These are phyloP conservation scores for Penicillium sp. DNA, from an alignment of 2,329 filamentous ascomycete genomes.

Conservation along the genomic window DNA sequence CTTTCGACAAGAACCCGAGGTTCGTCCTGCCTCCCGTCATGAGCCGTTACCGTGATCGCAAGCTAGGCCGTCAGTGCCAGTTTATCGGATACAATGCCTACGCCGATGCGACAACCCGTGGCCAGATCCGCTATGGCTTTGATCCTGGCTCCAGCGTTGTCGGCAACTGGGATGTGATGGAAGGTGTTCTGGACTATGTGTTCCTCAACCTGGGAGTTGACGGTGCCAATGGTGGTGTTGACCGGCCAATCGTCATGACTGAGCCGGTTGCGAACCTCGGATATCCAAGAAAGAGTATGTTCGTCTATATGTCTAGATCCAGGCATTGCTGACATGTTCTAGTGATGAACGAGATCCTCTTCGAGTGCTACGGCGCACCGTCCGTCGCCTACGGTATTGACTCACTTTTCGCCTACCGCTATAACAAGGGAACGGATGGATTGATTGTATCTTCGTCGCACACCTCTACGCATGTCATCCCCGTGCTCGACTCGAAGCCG, in stretches of 20 bases:
- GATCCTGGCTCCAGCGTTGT: conserved; percentile 86
- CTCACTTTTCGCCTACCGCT: conserved; percentile 89
- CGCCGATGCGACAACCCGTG: conserved; percentile 84
- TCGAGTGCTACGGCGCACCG: conserved; percentile 90
- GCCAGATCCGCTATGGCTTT: conserved; percentile 85
- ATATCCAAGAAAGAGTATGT: conserved; percentile 81
- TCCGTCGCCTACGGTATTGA: conserved; percentile 93
- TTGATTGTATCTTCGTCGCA: conserved; percentile 88
- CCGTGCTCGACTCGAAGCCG: conserved; percentile 80
- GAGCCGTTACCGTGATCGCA: conserved; percentile 92
- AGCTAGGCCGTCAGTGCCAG: conserved; percentile 82
- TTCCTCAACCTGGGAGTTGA: conserved; percentile 93
- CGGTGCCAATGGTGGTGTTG: conserved; percentile 65
- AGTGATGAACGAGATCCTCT: conserved; percentile 97
- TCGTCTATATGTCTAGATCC: not conserved
- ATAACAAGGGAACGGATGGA: conserved; percentile 83
- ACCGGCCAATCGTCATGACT: conserved; percentile 88
- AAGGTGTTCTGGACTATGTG: conserved; percentile 87
- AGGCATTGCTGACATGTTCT: conserved; percentile 20
- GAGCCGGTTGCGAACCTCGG: conserved; percentile 87
- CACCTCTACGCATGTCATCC: conserved; percentile 91
- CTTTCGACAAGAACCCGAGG: conserved; percentile 78
- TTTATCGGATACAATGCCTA: conserved; percentile 93
- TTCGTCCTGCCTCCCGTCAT: conserved; percentile 82
- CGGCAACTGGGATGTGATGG: conserved; percentile 97